Evolutionary conservation across 2,329 filamentous ascomycete genomes (phyloP).

Genomic region (Hortaea sp.): DNA sequence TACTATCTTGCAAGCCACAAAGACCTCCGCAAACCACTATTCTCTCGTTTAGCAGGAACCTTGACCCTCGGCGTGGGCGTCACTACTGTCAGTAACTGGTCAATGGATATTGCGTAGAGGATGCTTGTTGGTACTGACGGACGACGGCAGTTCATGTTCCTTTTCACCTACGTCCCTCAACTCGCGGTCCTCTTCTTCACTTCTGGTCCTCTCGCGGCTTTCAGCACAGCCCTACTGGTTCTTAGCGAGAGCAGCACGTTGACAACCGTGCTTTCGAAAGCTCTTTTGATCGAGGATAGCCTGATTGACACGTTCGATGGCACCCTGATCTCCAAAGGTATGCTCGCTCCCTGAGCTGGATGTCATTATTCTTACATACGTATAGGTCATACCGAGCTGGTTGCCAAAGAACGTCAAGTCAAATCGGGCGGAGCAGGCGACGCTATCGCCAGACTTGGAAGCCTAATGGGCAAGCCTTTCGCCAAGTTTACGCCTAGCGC

Average conservation of each 20-base stretch:
- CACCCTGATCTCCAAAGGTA: constrained; percentile 40
- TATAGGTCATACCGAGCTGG: constrained; percentile 50
- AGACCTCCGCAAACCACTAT: constrained; percentile 49
- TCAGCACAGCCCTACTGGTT: constrained; percentile 61
- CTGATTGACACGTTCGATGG: constrained; percentile 86
- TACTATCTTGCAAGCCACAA: constrained; percentile 49
- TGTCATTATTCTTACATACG: neutral
- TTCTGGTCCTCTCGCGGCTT: constrained; percentile 70
- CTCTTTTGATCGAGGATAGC: constrained; percentile 70
- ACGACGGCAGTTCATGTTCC: constrained; percentile 57
- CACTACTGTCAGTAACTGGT: constrained; percentile 32
- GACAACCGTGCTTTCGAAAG: constrained; percentile 48
- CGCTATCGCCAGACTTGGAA: constrained; percentile 47
- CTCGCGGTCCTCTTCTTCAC: constrained; percentile 72
- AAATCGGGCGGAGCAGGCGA: constrained; percentile 42
- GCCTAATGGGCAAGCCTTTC: constrained; percentile 46
- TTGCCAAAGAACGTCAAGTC: constrained; percentile 65
- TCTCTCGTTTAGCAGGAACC: constrained; percentile 49
- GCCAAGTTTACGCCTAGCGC: constrained; percentile 44
- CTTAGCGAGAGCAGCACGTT: constrained; percentile 40
- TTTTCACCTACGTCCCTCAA: constrained; percentile 79
- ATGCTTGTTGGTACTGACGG: too few relatives aligned
- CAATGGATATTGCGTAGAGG: too few relatives aligned
- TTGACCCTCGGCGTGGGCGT: constrained; percentile 62
- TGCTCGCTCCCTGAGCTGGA: neutral